Evolutionary conservation across 805 yeast genomes (phyloP).

Genomic region (Lachancea lanzarotensis): DNA sequence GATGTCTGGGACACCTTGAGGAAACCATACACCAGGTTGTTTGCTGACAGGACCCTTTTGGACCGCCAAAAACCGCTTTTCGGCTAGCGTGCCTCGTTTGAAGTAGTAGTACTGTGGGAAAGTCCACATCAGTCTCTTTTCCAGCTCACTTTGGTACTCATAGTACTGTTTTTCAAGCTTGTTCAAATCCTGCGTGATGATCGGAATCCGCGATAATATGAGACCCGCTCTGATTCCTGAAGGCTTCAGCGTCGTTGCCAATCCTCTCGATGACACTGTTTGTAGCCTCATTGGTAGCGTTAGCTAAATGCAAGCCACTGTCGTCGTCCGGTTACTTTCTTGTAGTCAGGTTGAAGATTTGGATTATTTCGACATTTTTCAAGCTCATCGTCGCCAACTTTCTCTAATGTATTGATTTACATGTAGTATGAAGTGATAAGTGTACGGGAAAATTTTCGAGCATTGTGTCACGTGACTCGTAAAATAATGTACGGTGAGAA

Average conservation of each 20-base stretch:
- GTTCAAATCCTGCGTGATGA: slow-evolving; percentile 70
- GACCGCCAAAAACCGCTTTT: slow-evolving; percentile 66
- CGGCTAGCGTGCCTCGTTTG: slow-evolving; percentile 83
- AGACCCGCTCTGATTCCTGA: slow-evolving; percentile 41
- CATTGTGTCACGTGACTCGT: no score
- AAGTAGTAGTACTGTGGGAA: slow-evolving; percentile 91
- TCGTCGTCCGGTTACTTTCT: no score
- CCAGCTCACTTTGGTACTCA: slow-evolving; percentile 77
- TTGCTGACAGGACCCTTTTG: slow-evolving; percentile 70
- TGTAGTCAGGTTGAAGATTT: neutral
- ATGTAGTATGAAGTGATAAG: no score
- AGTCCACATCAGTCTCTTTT: slow-evolving; percentile 93
- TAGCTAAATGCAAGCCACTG: neutral
- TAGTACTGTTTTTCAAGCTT: slow-evolving; percentile 70
- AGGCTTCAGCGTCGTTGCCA: slow-evolving; percentile 16
- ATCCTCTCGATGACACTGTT: slow-evolving; percentile 3
- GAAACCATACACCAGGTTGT: slow-evolving; percentile 70
- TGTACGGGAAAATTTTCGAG: no score
- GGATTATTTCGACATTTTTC: neutral
- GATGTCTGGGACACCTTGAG: slow-evolving; percentile 79
- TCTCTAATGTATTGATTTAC: no score
- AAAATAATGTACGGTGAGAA: no score
- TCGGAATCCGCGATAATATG: slow-evolving; percentile 73
- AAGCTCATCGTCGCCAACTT: neutral
- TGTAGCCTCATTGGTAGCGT: slow-evolving; percentile 4